A percentile compares a stretch with the other conserved stretches of the same genome.
Evolutionary conservation across 768 basidiomycete species (phyloP).

Genomic region (Leucosporidium scottii): DNA sequence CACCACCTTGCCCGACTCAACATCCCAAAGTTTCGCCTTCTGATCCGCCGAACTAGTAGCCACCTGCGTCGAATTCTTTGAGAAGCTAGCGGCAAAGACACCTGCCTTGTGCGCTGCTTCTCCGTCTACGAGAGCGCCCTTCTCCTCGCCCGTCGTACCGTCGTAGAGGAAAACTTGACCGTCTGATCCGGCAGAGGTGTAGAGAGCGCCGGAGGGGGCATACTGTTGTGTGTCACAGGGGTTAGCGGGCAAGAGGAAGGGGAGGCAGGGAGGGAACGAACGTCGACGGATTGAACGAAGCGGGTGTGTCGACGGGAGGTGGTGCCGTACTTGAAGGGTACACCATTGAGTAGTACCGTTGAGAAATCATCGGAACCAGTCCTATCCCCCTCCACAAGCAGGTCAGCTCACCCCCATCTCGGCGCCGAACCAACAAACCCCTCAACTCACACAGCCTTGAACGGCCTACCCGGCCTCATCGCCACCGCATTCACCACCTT

Average conservation of each 20-base stretch:
- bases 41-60: slow-evolving; percentile 50
- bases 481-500: slow-evolving; percentile 50
- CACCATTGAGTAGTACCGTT: slow-evolving; percentile 42
- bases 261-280: neutral
- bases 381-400: neutral
- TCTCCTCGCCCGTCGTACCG: slow-evolving; percentile 77
- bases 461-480: slow-evolving; percentile 16
- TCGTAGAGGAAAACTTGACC: slow-evolving; percentile 82
- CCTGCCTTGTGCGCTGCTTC: slow-evolving; percentile 19
- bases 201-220: slow-evolving; percentile 68
- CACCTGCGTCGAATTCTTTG: slow-evolving; percentile 12
- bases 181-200: slow-evolving; percentile 91
- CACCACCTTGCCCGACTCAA: slow-evolving; percentile 57
- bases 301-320: slow-evolving; percentile 60
- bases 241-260: neutral
- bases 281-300: slow-evolving; percentile 80
- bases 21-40: slow-evolving; percentile 86
- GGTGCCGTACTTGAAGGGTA: slow-evolving; percentile 68
- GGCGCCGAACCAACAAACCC: too few relatives aligned
- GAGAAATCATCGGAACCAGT: slow-evolving; percentile 31
- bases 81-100: slow-evolving; percentile 25
- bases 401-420: neutral
- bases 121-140: slow-evolving; percentile 52
- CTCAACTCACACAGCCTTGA: slow-evolving; percentile 20
- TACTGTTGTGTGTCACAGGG: slow-evolving; percentile 42